These are phyloP conservation scores for Tranzscheliella williamsii DNA, from an alignment of 1,284 basidiomycete genomes.

Conservation along the genomic window DNA sequence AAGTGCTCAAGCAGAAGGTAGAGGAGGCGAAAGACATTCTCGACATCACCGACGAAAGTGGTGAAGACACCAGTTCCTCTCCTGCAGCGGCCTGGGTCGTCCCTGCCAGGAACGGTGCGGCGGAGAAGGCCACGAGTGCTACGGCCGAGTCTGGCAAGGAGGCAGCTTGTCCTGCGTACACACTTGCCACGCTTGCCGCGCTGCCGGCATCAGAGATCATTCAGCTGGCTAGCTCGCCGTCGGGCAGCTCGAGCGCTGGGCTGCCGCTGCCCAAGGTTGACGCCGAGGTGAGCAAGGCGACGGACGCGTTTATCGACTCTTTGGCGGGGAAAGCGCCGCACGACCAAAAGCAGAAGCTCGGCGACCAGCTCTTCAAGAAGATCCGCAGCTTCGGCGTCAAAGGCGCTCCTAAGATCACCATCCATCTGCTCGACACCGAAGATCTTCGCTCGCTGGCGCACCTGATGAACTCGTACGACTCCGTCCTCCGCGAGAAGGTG, in stretches of 20 bases:
- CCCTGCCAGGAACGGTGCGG: neutral
- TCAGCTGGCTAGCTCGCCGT: slow-evolving; percentile 68
- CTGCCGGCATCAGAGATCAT: slow-evolving; percentile 67
- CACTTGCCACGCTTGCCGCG: slow-evolving; percentile 66
- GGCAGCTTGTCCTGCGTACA: slow-evolving; percentile 4
- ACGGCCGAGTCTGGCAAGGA: neutral
- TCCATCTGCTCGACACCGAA: slow-evolving; percentile 77
- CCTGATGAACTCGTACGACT: slow-evolving; percentile 82
- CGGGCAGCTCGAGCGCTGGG: slow-evolving; percentile 63
- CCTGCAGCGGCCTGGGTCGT: neutral
- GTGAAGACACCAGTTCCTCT: slow-evolving; percentile 2
- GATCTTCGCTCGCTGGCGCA: slow-evolving; percentile 80
- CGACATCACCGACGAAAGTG: slow-evolving; percentile 61
- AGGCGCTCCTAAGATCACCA: slow-evolving; percentile 67
- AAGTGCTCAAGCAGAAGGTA: slow-evolving; percentile 76
- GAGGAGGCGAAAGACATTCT: slow-evolving; percentile 76
- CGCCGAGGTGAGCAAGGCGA: slow-evolving; percentile 70
- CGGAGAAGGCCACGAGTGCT: neutral
- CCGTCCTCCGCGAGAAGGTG: slow-evolving; percentile 71
- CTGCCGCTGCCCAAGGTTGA: slow-evolving; percentile 74
- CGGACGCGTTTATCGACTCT: slow-evolving; percentile 76
- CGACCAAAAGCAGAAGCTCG: slow-evolving; percentile 72
- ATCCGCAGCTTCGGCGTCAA: slow-evolving; percentile 79
- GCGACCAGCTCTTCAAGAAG: slow-evolving; percentile 68
- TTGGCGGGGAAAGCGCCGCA: slow-evolving; percentile 69